Base-by-base conservation (phyloP, 1,139 yeast species). In the Pichia sp. region DNA sequence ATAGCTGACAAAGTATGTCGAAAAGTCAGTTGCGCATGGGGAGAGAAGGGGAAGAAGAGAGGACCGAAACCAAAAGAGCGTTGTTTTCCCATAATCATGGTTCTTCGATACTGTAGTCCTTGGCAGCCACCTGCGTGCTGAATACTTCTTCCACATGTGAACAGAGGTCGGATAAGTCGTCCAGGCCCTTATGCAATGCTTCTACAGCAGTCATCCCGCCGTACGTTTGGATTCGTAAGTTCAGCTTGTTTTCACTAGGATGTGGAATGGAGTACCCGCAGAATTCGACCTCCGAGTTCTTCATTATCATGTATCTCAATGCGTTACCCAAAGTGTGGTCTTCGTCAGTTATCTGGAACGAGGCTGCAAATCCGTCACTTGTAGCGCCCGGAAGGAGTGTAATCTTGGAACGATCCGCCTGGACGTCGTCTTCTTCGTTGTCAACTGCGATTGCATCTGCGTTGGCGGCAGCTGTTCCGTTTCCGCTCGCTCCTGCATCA, bases 181-280 rank as follows among this genome's bases (percentile, higher is more conserved):
- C 89, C 58, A 93, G 78, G 29, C 98, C 99, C 70, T 90, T 89
- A 66, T 90, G 93, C 49, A 93, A 79, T 2, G 97, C 99, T 69
- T 92, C 96, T 46, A 88, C 83, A 4, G 99, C 98, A 10, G 98
- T 87, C 61, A 84, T 80, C 46, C 75, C 68, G 50, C 95, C 97
- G 67, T 90, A 92, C 1, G 99, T 95, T 72, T 93, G 99, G 61
- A 93, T 90, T 73, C 99, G 83, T 56, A 93, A 70, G 73, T 95
- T 90, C 73, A 93, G 75, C 64, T 88, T 87, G 58, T 90, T 81
- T 72, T 95, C 99, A 40, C 97, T 89, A 32, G 99, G 99, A 72
- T 93, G 99, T n/a, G 99, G 99, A 60, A 93, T 95, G 50, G 97
- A 89, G 74, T 93, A 93, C 56, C 99, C 99, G 68, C 98, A 93